Evolutionary conservation across 225 moss, liverwort and hornwort genomes (phyloP).

Genomic region (Physcomitrium patens): DNA sequence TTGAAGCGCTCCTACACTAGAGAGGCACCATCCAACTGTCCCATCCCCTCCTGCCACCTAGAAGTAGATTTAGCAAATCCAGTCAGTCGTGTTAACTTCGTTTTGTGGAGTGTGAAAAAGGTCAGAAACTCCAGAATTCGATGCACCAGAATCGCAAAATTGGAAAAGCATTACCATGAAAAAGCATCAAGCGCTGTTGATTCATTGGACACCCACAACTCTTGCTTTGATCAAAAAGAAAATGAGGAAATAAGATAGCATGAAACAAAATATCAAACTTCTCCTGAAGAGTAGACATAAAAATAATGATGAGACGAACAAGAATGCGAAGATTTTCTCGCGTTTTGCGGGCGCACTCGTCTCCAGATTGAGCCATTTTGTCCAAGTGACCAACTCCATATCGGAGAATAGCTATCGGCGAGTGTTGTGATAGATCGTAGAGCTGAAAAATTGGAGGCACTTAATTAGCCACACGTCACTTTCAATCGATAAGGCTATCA

Average conservation of each 20-base stretch:
- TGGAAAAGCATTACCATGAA: too few species aligned
- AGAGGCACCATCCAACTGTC: constrained; percentile 94
- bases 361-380: constrained; percentile 66
- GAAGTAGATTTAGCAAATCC: constrained; percentile 27
- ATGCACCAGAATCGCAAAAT: too few species aligned
- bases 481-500: not conserved
- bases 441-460: constrained; percentile 57
- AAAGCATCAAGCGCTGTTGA: not conserved
- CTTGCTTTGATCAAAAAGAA: not conserved
- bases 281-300: constrained; percentile 1
- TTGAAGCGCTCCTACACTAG: constrained; percentile 63
- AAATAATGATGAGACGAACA: constrained; percentile 45
- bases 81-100: constrained; percentile 16
- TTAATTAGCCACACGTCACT: not conserved
- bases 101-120: not conserved
- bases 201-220: constrained; percentile 19
- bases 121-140: not conserved
- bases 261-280: not conserved
- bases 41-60: constrained; percentile 99
- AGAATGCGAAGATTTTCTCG: constrained; percentile 82
- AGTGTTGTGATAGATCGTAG: constrained; percentile 70
- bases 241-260: too few species aligned
- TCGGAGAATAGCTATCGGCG: constrained; percentile 63
- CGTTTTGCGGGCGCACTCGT: constrained; percentile 62
- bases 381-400: constrained; percentile 81